A percentile compares a stretch with the other conserved stretches of the same genome.
Conservation (phyloP, 495 filamentous ascomycete genomes). For the Oleoguttula mirabilis region DNA sequence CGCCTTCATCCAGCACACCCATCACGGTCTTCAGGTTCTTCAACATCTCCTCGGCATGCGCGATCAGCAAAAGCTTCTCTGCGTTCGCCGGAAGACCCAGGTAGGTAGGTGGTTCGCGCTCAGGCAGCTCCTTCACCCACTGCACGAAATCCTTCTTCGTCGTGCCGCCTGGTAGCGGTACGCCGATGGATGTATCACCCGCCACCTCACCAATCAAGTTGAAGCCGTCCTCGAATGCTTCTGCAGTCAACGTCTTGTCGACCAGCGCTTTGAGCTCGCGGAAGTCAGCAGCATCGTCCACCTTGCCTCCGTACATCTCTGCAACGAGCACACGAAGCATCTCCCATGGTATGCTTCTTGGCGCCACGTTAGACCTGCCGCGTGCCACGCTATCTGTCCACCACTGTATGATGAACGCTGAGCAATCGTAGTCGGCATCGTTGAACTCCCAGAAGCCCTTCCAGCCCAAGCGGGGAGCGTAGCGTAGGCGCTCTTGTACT, state of each 20-base stretch:
- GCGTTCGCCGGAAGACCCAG: constrained; percentile 93
- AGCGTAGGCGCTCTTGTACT: constrained; percentile 87
- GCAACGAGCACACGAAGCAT: constrained; percentile 86
- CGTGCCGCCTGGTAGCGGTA: constrained; percentile 68
- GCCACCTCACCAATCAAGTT: constrained; percentile 59
- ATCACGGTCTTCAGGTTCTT: constrained; percentile 71
- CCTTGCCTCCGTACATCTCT: constrained; percentile 95
- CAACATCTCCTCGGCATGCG: constrained; percentile 76
- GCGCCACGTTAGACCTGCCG: constrained; percentile 81
- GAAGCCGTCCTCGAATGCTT: constrained; percentile 83
- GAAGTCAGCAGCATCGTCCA: constrained; percentile 88
- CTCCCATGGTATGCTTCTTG: constrained; percentile 89
- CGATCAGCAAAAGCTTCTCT: constrained; percentile 88
- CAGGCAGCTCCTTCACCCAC: constrained; percentile 86
- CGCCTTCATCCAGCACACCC: constrained; percentile 81
- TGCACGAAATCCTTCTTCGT: constrained; percentile 73
- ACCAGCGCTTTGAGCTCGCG: constrained; percentile 58
- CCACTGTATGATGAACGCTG: constrained; percentile 85
- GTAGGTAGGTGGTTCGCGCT: constrained; percentile 93
- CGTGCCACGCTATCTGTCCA: constrained; percentile 78
- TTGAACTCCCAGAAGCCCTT: constrained; percentile 99
- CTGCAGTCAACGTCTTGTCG: constrained; percentile 61
- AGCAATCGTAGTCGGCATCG: constrained; percentile 98
- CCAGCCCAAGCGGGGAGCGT: constrained; percentile 91
- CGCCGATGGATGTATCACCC: constrained; percentile 43